phyloP scores from a whole-genome alignment of 1,139 yeast genomes.

The Lodderomyces pseudojiufengensis region DNA sequence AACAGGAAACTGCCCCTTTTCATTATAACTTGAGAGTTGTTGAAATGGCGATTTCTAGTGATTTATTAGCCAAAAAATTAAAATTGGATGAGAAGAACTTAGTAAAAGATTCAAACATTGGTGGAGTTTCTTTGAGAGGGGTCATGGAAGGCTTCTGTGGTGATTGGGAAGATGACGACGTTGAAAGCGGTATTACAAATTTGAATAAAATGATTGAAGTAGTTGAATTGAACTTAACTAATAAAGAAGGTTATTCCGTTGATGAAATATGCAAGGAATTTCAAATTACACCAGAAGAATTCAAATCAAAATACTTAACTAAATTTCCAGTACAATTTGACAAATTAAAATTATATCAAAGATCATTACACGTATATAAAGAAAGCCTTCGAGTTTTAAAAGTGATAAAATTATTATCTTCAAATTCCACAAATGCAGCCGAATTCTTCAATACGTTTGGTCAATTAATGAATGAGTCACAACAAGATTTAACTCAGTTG shows the following conservation, averaged over 20 bases:
- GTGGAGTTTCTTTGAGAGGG: conserved; percentile 54
- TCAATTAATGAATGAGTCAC: conserved; percentile 56
- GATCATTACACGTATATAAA: conserved; percentile 62
- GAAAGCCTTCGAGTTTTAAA: conserved; percentile 61
- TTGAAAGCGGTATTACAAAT: conserved; percentile 41
- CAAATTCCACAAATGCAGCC: conserved; percentile 16
- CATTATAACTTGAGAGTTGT: conserved; percentile 70
- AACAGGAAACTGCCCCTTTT: conserved; percentile 66
- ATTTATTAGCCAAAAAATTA: conserved; percentile 48
- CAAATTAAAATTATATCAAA: conserved; percentile 51
- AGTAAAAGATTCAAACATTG: conserved; percentile 52
- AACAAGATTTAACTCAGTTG: conserved; percentile 44
- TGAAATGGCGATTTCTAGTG: conserved; percentile 64
- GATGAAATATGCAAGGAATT: conserved; percentile 47
- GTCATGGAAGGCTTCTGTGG: conserved; percentile 45
- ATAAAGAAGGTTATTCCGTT: conserved; percentile 43
- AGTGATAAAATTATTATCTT: conserved; percentile 38
- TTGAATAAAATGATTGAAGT: conserved; percentile 38
- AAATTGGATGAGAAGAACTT: conserved; percentile 22
- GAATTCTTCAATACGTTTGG: conserved; percentile 46
- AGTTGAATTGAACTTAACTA: conserved; percentile 28
- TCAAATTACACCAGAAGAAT: conserved; percentile 40
- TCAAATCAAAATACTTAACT: conserved; percentile 44
- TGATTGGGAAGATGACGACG: conserved; percentile 45
- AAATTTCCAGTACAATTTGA: conserved; percentile 57